A percentile compares a stretch with the other conserved stretches of the same genome.
These are phyloP conservation scores for Glarea lozoyensis DNA, from an alignment of 495 filamentous ascomycete species.

Conservation along the genomic window DNA sequence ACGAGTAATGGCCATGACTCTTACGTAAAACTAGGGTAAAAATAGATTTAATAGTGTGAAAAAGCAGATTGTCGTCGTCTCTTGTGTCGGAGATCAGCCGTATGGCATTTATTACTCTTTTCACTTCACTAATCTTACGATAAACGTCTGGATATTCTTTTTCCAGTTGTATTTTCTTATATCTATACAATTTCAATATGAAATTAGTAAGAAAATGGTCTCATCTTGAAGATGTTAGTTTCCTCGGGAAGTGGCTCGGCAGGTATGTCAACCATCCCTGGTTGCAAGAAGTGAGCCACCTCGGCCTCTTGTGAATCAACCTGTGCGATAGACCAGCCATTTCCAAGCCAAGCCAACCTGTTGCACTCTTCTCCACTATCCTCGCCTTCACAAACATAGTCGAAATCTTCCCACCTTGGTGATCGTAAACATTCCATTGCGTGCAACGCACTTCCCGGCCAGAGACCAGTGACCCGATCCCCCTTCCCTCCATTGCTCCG, in stretches of 20 bases:
- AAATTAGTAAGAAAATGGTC: constrained; percentile 37
- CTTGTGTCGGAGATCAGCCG: too few relatives aligned
- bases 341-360: constrained; percentile 37
- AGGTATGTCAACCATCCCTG: constrained; percentile 34
- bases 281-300: constrained; percentile 41
- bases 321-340: constrained; percentile 40
- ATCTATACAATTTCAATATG: too few relatives aligned
- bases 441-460: constrained; percentile 56
- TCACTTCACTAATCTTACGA: too few relatives aligned
- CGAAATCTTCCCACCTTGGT: constrained; percentile 66
- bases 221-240: constrained; percentile 26
- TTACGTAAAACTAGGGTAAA: too few relatives aligned
- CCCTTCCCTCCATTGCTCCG: constrained; percentile 45
- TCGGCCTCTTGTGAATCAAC: constrained; percentile 28
- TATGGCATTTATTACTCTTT: too few relatives aligned
- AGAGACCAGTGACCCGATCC: constrained; percentile 50
- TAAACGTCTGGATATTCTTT: too few relatives aligned
- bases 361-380: too few relatives aligned
- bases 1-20: too few relatives aligned
- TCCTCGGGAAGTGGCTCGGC: constrained; percentile 33
- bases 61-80: too few relatives aligned
- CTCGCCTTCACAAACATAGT: constrained; percentile 39
- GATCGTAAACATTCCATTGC: constrained; percentile 46
- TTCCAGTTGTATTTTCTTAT: too few relatives aligned
- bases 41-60: too few relatives aligned